Base-by-base conservation (phyloP, 176 grass and related monocot genomes). In the Rhynchospora pubera region DNA sequence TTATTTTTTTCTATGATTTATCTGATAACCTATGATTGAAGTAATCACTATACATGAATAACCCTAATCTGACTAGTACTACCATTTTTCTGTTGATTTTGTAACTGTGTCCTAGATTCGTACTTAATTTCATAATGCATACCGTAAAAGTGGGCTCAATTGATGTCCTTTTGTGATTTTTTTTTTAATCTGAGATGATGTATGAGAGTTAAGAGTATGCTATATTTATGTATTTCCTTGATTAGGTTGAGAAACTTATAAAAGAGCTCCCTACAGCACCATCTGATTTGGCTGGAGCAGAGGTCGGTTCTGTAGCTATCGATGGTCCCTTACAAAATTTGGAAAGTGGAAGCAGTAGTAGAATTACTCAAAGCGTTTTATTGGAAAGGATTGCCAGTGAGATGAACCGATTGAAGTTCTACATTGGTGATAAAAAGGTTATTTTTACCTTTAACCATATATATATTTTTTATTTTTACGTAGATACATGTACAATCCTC, bases 341-440 rank as follows among this genome's bases (percentile, higher is more conserved):
- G 48, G 89, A 95, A 83, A 84, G 42, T 68, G 90, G 87, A 57
- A 83, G 82, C 77, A 89, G 85, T 88, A 52, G 84, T 62, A 91
- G 87, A 87, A 93, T 93, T 81, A 94, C 89, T 43, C 96, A 99
- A 59, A 99, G 96, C 79, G 89, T 99, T 87, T 87, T 99, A 28
- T 78, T 99, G 82, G 96, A 99, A 95, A 93, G 96, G 82, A 99
- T 99, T 0, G 96, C 96, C 1, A 99, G 96, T 0, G 93, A 99
- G 86, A 99, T 99, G 93, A 99, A 95, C 80, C 79, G 96, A 53
- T 89, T 99, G 22, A 99, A 99, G 82, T 99, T 99, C 89, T 93
- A 91, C 70, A 95, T 91, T 63, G 94, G 91, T 65, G 86, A 95
- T 21, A 87, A 93, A 64, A 85, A 95, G 96, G 96, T 95, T 85